Percentiles rank a stretch among this genome's conserved stretches.
phyloP scores from a whole-genome alignment of 192 early-diverging fungal genomes.

The Podila clonocystis region DNA sequence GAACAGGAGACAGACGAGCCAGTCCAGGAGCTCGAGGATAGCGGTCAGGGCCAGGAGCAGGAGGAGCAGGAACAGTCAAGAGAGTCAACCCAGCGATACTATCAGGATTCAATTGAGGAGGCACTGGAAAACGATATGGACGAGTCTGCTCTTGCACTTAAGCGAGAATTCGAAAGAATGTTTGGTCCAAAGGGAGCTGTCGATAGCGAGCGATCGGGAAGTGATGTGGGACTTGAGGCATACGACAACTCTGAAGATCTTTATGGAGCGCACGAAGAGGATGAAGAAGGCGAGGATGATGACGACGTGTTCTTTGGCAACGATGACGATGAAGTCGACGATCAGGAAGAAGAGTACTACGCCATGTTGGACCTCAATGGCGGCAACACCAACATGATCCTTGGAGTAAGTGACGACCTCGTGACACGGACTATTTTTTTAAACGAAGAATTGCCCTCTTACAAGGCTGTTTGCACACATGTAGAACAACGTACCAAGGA shows the following conservation, averaged over 20 bases:
- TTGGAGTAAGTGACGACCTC: conserved; percentile 24
- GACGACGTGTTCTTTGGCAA: conserved; percentile 20
- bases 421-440: neutral
- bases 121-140: conserved; percentile 25
- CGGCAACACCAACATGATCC: conserved; percentile 41
- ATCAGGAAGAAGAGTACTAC: conserved; percentile 43
- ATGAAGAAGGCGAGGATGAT: conserved; percentile 14
- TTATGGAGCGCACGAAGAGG: neutral
- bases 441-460: neutral
- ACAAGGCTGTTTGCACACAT: neutral
- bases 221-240: conserved; percentile 1
- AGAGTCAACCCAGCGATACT: neutral
- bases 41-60: conserved; percentile 3
- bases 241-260: neutral
- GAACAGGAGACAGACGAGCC: neutral
- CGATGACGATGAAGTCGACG: conserved; percentile 28
- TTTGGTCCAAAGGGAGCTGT: conserved; percentile 42
- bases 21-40: conserved; percentile 4
- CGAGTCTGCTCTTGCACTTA: conserved; percentile 13
- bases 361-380: conserved; percentile 46
- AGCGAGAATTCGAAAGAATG: conserved; percentile 31
- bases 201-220: conserved; percentile 44
- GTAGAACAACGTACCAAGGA: conserved; percentile 49
- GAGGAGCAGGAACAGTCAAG: neutral
- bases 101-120: conserved; percentile 2